Percentiles rank a stretch among this genome's conserved stretches.
phyloP scores from a whole-genome alignment of 2,329 filamentous ascomycete species.

The Zarea fungicola region DNA sequence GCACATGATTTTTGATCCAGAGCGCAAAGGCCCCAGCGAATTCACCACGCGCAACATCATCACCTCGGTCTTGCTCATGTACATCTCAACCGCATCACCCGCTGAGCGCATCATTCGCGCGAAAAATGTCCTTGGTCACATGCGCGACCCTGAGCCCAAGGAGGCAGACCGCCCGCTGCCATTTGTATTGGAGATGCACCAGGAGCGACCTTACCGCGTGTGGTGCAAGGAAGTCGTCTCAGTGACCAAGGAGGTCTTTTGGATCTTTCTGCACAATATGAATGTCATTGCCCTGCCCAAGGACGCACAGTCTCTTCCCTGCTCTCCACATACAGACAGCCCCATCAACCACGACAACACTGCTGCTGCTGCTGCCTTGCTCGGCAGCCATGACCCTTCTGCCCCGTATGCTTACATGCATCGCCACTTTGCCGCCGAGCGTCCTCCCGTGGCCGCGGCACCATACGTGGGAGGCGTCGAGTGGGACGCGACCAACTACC shows the following conservation, averaged over 20 bases:
- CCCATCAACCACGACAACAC: slow-evolving; percentile 18
- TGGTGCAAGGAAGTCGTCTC: slow-evolving; percentile 92
- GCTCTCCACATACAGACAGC: too few species aligned
- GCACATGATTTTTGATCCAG: slow-evolving; percentile 90
- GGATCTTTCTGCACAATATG: slow-evolving; percentile 94
- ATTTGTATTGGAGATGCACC: slow-evolving; percentile 87
- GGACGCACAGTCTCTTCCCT: slow-evolving; percentile 10
- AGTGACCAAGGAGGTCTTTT: slow-evolving; percentile 97
- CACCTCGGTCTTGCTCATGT: slow-evolving; percentile 82
- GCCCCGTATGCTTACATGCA: slow-evolving; percentile 54
- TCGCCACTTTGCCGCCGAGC: slow-evolving; percentile 75
- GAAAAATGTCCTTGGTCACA: slow-evolving; percentile 67
- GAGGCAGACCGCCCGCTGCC: slow-evolving; percentile 72
- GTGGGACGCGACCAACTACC: slow-evolving; percentile 97
- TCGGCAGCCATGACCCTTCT: slow-evolving; percentile 30
- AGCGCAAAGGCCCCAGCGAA: slow-evolving; percentile 95
- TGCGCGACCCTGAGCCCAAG: slow-evolving; percentile 71
- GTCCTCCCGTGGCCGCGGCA: slow-evolving; percentile 85
- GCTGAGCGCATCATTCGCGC: slow-evolving; percentile 64
- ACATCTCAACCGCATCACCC: slow-evolving; percentile 64
- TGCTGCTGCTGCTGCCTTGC: slow-evolving; percentile 25
- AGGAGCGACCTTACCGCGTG: slow-evolving; percentile 79
- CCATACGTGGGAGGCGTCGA: slow-evolving; percentile 96
- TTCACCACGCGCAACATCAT: slow-evolving; percentile 91
- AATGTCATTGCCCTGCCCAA: slow-evolving; percentile 72